Percentiles rank a stretch among this genome's conserved stretches.
phyloP scores from a whole-genome alignment of 2,329 filamentous ascomycete genomes.

The Colletotrichum tabaci region DNA sequence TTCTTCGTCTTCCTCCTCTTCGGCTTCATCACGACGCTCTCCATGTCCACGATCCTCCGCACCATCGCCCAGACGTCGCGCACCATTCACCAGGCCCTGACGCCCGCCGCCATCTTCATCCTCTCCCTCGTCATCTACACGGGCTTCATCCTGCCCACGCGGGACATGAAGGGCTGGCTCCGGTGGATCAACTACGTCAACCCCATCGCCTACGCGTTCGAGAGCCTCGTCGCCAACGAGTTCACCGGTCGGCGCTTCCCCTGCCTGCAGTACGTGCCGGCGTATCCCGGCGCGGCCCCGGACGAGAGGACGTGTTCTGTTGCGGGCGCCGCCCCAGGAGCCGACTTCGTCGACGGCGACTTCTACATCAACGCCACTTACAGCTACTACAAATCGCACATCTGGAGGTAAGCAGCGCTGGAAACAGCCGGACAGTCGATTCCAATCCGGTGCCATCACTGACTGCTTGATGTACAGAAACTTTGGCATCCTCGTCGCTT shows the following conservation, averaged over 20 bases:
- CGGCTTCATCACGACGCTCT: constrained; percentile 62
- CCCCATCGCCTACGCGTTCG: constrained; percentile 72
- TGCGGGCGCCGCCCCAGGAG: constrained; percentile 61
- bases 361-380: constrained; percentile 60
- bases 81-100: constrained; percentile 67
- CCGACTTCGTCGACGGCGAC: constrained; percentile 58
- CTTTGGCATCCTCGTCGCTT: constrained; percentile 68
- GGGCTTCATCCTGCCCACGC: constrained; percentile 63
- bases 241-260: constrained; percentile 65
- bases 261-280: constrained; percentile 43
- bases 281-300: constrained; percentile 43
- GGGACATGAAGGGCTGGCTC: constrained; percentile 56
- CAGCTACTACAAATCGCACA: constrained; percentile 59
- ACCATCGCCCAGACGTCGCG: constrained; percentile 64
- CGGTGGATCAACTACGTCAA: constrained; percentile 72
- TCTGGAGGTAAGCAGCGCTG: constrained; percentile 54
- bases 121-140: constrained; percentile 69
- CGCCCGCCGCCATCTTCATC: constrained; percentile 66
- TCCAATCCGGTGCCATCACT: too few species aligned
- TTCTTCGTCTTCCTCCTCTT: constrained; percentile 70
- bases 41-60: constrained; percentile 67
- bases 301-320: constrained; percentile 58
- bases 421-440: too few species aligned
- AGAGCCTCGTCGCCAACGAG: constrained; percentile 78
- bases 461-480: constrained; percentile 57